phyloP scores from a whole-genome alignment of 176 grass and related monocot species.

The Carex littledalei region DNA sequence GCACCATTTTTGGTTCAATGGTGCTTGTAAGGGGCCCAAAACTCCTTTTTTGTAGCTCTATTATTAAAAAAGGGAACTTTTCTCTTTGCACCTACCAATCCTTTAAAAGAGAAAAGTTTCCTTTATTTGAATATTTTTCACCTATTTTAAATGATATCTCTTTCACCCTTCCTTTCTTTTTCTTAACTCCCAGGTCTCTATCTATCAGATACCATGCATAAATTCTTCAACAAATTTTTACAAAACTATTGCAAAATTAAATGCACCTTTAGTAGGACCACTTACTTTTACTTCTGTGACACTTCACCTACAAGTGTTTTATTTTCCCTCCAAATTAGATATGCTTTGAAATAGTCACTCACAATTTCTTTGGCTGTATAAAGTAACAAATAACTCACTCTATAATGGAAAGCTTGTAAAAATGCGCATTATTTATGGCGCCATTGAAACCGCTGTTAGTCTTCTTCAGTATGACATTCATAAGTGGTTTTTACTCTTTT shows the following conservation, averaged over 20 bases:
- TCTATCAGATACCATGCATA: conserved; percentile 3
- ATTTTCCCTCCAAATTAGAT: conserved; percentile 10
- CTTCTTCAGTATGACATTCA: not conserved
- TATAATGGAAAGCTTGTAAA: not conserved
- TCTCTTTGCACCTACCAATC: conserved; percentile 6
- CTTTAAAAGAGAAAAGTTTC: conserved; percentile 13
- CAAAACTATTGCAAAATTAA: conserved; percentile 20
- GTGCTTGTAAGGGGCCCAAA: conserved; percentile 18
- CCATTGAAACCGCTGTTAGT: not conserved
- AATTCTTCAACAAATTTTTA: not conserved
- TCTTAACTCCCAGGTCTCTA: conserved; percentile 11
- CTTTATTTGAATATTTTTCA: not conserved
- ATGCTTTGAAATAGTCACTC: not conserved
- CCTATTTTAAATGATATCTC: conserved; percentile 17
- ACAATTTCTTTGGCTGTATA: conserved; percentile 1
- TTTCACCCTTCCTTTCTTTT: conserved; percentile 9
- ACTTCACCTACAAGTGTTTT: not conserved
- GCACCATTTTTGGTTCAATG: conserved; percentile 16
- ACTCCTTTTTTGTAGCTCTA: not conserved
- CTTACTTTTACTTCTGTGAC: not conserved
- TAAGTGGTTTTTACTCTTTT: not conserved
- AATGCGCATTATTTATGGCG: not conserved
- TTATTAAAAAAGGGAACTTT: conserved; percentile 2
- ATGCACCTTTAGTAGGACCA: not conserved
- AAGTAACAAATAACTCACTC: not conserved